A percentile compares a stretch with the other conserved stretches of the same genome.
Conservation (phyloP, 108 stramenopile genomes). For the Tribonema minus region DNA sequence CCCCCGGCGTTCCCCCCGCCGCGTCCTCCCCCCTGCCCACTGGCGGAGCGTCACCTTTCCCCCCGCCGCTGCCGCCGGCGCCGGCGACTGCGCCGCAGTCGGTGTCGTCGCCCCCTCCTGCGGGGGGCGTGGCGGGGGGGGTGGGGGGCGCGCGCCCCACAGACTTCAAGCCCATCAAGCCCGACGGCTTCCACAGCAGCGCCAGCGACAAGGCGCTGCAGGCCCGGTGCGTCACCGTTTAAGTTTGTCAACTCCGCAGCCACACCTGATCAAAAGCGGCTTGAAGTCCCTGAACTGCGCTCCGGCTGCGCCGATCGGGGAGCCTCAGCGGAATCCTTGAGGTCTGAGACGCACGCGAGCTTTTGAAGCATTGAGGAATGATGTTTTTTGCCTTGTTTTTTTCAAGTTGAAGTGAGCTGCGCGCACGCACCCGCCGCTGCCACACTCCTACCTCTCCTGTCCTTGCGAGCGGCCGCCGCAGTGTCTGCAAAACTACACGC, state of each 20-base stretch:
- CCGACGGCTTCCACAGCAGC: conserved; percentile 41
- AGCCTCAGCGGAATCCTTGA: not conserved
- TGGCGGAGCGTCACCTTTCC: not conserved
- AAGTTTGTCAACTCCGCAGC: too few species aligned
- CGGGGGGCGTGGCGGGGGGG: not conserved
- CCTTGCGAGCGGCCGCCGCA: too few species aligned
- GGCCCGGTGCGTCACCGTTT: conserved; percentile 6
- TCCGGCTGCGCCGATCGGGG: not conserved
- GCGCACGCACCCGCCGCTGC: too few species aligned
- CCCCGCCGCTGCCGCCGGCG: not conserved
- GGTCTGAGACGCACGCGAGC: not conserved
- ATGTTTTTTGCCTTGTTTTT: not conserved
- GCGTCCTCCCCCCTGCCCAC: not conserved
- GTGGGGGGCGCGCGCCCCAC: not conserved
- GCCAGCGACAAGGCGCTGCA: conserved; percentile 41
- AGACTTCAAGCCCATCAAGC: conserved; percentile 36
- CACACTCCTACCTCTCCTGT: too few species aligned
- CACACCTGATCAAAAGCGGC: not conserved
- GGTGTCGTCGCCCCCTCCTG: not conserved
- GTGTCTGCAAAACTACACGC: too few species aligned
- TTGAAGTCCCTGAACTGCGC: not conserved
- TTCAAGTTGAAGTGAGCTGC: too few species aligned
- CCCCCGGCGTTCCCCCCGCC: not conserved
- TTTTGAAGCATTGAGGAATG: not conserved
- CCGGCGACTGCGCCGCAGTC: not conserved